Base-by-base conservation (phyloP, 345 rosid genomes). In the Citrus inodora region DNA sequence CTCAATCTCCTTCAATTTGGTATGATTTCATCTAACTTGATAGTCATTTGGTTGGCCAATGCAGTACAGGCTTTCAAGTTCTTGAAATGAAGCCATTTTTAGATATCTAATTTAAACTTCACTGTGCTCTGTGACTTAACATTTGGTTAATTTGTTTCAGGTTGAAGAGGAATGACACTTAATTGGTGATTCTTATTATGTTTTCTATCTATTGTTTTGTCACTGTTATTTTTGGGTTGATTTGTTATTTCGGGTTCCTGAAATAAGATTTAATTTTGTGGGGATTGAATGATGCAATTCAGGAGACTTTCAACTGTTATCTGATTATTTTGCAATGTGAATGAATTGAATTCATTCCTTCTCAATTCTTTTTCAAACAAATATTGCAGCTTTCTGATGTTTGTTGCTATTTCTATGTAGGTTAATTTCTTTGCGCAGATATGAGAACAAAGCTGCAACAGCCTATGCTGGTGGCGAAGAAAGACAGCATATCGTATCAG, bases 191-290 rank as follows among this genome's bases (percentile, higher is more conserved):
- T 70, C 38, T 48, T 70, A 55, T 46, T 75, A 37, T 70, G 53
- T 56, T 63, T 56, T 73, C 67, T 66, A 22, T 32, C 73, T 30
- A 46, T 69, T 68, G 74, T 69, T 30, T 68, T 61, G 22, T 59
- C 2, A 14, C 71, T 74, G 22, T 9, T 78, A 33, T 80, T 84
- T 63, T 25, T 38, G 76, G 69, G 40, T 84, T 76, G 76, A 81
- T 86, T 73, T 78, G 58, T 76, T 68, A 4, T 25, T 56, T 68
- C 35, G 42, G 63, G 78, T 81, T 79, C 85, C 87, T 83, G 84
- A 87, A 80, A 73, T 87, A 37, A 80, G 72, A 89, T 81, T 63
- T 87, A 76, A 77, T 90, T 93, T 90, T 93, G 95, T 94, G 92
- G 98, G 94, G 82, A 58, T 80, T 82, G 82, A 85, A 88, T 77